Evolutionary conservation across 1,284 basidiomycete species (phyloP).

Genomic region (Ustilago lituana): DNA sequence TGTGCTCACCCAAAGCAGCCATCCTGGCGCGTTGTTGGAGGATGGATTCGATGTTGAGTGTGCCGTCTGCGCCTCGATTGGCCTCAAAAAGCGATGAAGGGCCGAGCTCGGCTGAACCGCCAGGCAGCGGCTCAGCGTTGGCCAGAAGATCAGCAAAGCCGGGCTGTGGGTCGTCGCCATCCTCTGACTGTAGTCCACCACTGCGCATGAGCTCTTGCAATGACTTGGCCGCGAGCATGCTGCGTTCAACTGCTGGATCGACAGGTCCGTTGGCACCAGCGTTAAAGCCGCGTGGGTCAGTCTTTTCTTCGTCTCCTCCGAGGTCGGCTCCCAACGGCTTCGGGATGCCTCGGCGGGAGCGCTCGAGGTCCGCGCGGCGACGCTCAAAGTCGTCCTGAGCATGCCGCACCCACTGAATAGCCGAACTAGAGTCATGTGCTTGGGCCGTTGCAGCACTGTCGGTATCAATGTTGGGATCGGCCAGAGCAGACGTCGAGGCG

Average conservation of each 20-base stretch:
- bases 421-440: constrained; percentile 10
- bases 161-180: constrained; percentile 5
- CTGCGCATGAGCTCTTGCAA: constrained; percentile 39
- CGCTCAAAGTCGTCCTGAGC: constrained; percentile 46
- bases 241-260: constrained; percentile 40
- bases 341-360: constrained; percentile 15
- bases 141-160: constrained; percentile 29
- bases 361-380: constrained; percentile 24
- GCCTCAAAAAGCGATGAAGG: constrained; percentile 44
- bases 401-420: constrained; percentile 33
- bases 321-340: constrained; percentile 9
- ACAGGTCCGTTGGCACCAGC: neutral
- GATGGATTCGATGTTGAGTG: constrained; percentile 40
- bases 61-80: constrained; percentile 29
- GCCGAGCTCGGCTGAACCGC: constrained; percentile 4
- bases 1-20: constrained; percentile 9
- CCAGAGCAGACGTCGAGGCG: neutral
- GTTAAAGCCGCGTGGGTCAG: neutral
- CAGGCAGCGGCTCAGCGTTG: constrained; percentile 27
- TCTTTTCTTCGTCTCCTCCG: neutral
- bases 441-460: neutral
- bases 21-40: constrained; percentile 38
- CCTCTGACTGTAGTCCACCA: constrained; percentile 29
- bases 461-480: constrained; percentile 4
- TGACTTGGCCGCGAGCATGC: constrained; percentile 36